Base-by-base conservation (phyloP, 768 basidiomycete genomes). In the Suillus decipiens region DNA sequence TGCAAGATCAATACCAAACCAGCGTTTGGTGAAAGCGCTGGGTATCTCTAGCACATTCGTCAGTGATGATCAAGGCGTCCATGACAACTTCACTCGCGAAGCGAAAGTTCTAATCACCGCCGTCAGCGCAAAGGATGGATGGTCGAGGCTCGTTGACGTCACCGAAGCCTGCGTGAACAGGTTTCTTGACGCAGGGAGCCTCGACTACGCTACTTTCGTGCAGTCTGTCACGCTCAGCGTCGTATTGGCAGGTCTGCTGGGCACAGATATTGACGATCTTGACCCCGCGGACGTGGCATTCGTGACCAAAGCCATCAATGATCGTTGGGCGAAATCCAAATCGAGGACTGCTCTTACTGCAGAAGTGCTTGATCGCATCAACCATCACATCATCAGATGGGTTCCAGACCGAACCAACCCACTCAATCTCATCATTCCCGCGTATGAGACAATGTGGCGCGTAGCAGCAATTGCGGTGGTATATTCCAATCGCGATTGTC, bases 401-500 rank as follows among this genome's bases (percentile, higher is more conserved):
- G 60, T 85, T n/a, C 77, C 79, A 57, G 37, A 41, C 61, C 57
- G 63, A 3, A 69, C 71, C 0, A 57, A 51, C 6, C 84, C 84
- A 0, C 71, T 85, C 1, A 79, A 86, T 59, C 78, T 80, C 51
- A 75, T 86, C 59, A 78, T 86, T 42, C 85, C 85, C 0, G 70
- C 83, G 0, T 86, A 82, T 78, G 85, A 86, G 67, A 85, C 84
- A 0, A 71, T 85, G 45, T 86, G 85, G 85, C 78, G 84, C 12
- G 80, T 86, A 19, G 80, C 84, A 54, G 84, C 84, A 0, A 66
- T 82, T 4, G 80, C 80, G 0, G 70, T 76, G 51, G 72, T 74
- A 8, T 48, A 69, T 58, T 67, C 72, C 12, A 48, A 71, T 19
- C 63, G 74, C n/a, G 50, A 61, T 7, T 51, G 54, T 0, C 66